phyloP scores from a whole-genome alignment of 306 rosid species.

The Hippophae rhamnoides region DNA sequence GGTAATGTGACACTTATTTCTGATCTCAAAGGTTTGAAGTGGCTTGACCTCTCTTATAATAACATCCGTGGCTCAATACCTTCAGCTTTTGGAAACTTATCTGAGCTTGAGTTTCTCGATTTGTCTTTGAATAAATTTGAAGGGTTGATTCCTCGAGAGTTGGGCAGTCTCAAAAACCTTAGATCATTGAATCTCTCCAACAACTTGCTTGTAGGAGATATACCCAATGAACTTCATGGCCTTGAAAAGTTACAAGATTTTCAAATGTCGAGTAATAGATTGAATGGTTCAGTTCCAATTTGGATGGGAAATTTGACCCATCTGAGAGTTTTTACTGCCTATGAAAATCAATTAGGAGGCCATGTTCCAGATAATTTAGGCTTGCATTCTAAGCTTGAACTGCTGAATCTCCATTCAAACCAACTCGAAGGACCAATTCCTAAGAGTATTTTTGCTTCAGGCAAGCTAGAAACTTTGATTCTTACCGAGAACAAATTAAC shows the following conservation, averaged over 20 bases:
- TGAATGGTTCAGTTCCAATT: constrained; percentile 70
- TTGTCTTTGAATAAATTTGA: constrained; percentile 73
- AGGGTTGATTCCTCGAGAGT: constrained; percentile 64
- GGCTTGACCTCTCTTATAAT: constrained; percentile 81
- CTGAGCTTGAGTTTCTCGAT: constrained; percentile 82
- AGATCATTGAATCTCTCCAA: constrained; percentile 78
- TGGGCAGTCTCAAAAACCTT: constrained; percentile 65
- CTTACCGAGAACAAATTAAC: constrained; percentile 67
- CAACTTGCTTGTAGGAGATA: constrained; percentile 64
- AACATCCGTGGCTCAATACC: constrained; percentile 70
- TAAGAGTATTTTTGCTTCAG: constrained; percentile 58
- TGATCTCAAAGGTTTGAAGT: constrained; percentile 74
- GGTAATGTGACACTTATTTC: constrained; percentile 70
- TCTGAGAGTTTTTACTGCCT: constrained; percentile 73
- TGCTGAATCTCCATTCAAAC: constrained; percentile 87
- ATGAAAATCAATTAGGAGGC: constrained; percentile 77
- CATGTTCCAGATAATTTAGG: constrained; percentile 72
- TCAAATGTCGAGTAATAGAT: constrained; percentile 69
- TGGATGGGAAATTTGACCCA: constrained; percentile 83
- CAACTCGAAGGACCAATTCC: constrained; percentile 80
- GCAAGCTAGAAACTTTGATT: constrained; percentile 74
- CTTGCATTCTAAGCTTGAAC: constrained; percentile 50
- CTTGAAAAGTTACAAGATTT: constrained; percentile 54
- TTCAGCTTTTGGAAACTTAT: constrained; percentile 48
- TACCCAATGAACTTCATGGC: constrained; percentile 68